Base-by-base conservation (phyloP, 2,329 filamentous ascomycete species). In the Davidsoniella virescens region DNA sequence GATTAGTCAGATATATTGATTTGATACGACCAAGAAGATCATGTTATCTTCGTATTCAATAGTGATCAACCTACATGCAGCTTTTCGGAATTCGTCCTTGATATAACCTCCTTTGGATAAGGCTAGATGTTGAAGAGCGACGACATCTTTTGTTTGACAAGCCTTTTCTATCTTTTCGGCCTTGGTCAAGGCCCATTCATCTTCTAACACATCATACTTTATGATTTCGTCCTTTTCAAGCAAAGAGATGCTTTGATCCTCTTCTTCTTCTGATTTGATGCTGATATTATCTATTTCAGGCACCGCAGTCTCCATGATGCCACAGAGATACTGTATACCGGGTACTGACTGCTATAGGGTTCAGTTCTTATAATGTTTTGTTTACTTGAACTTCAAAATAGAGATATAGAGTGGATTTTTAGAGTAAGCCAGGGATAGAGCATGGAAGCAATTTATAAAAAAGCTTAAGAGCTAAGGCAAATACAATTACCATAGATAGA, bases 31-130 rank as follows among this genome's bases (percentile, higher is more conserved):
- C 4, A 23, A 23, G 16, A 8, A 26, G 23, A 33, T 33, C 9
- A 33, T 29, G 26, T 29, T 29, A 8, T 9, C 10, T 33, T 33
- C 29, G 10, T 9, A 33, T 23, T 23, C 4, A 33, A 23, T 29
- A 50, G 33, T 48, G 29, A 47, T 41, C 46, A 29, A 76, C 84
- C 65, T 75, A 93, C 90, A 95, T 57, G 85, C 87, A 63, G 70
- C 67, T 59, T 76, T 75, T 56, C 88, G 81, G 55, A 92, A 64
- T 25, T 70, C 66, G 61, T 87, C 82, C 17, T 70, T 72, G 51
- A 86, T 60, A 55, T 87, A 72, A 16, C 83, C 83, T n/a, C 79
- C 82, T 49, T 69, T 65, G 1, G 77, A 76, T 47, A 74, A 72
- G 38, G 82, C 81, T 54, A 83, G 67, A 10, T 59, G 59, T 54